Evolutionary conservation across 1,284 basidiomycete species (phyloP), one percentile per base, ranked within the genome.

Genomic region (Amylostereum areolatum): DNA sequence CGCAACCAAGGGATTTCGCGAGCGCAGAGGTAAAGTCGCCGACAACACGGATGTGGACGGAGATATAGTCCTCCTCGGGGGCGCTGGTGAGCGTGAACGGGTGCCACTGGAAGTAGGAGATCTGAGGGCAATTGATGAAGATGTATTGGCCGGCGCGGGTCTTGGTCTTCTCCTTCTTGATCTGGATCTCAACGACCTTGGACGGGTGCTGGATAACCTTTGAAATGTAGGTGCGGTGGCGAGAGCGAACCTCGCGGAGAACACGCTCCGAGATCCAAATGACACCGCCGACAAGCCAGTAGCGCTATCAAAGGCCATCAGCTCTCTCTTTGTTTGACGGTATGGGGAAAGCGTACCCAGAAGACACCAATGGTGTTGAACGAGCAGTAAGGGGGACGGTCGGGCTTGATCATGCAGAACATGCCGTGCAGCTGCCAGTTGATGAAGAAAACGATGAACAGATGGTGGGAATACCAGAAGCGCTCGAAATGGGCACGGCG

Each of bases 341-440:
- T 5, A 10, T 8, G 6, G 45, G 44, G 40, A 32, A 12, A 41
- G 47, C 27, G 25, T 8, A 91, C 86, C 92, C 92, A 96, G 72
- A 95, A 95, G 53, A 93, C 89, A 57, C 91, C 92, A 57, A 93
- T 83, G n/a, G 71, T 78, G 62, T 85, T 86, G 66, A 66, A 85
- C 4, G 85, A 89, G 69, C 92, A 96, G 68, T 78, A 92, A 0
- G 89, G 90, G 0, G 86, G 77, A 47, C 85, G 74, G 66, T 93
- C 90, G n/a, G 92, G 90, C 69, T 91, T 71, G 67, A 92, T 89
- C 88, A 90, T 90, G 67, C 91, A 94, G 78, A 92, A 93, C 87
- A 94, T 89, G 48, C 92, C 92, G 63, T 95, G 92, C 33, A 94
- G 72, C 66, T 95, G 92, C 92, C 92, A 95, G 60, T 75, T 73